Evolutionary conservation across 2,329 filamentous ascomycete genomes (phyloP).

Genomic region (Akanthomyces lecanii): DNA sequence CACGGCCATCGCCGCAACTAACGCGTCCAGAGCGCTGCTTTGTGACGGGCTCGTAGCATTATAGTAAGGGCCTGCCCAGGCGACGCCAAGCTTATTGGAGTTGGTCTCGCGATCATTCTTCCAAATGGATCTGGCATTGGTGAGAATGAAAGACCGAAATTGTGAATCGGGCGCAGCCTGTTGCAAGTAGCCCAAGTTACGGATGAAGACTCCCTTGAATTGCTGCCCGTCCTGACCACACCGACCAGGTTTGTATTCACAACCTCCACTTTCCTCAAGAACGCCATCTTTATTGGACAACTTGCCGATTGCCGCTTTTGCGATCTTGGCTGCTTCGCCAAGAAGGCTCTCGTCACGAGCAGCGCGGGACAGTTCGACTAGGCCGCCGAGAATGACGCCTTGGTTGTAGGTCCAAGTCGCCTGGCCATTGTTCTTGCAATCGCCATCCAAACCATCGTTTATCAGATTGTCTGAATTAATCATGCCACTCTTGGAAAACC

Average conservation of each 20-base stretch:
- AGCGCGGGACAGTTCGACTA: constrained; percentile 47
- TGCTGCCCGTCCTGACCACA: constrained; percentile 52
- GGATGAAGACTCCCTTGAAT: constrained; percentile 69
- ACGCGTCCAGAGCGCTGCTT: constrained; percentile 60
- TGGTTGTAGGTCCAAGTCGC: constrained; percentile 56
- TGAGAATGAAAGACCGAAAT: constrained; percentile 52
- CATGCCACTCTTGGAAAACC: constrained; percentile 48
- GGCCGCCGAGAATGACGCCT: constrained; percentile 52
- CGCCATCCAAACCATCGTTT: constrained; percentile 48
- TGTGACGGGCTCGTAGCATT: constrained; percentile 55
- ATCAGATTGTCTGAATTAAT: constrained; percentile 48
- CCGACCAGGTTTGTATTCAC: constrained; percentile 30
- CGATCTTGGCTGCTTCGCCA: constrained; percentile 42
- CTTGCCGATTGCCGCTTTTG: constrained; percentile 46
- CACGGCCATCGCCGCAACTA: constrained; percentile 56
- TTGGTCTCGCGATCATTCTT: constrained; percentile 45
- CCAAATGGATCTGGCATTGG: constrained; percentile 66
- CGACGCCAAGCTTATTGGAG: constrained; percentile 51
- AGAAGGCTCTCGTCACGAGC: constrained; percentile 41
- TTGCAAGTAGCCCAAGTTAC: constrained; percentile 59
- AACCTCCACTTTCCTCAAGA: constrained; percentile 37
- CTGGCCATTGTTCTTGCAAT: constrained; percentile 49
- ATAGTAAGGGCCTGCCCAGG: constrained; percentile 61
- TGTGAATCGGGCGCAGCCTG: constrained; percentile 42
- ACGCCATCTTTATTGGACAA: constrained; percentile 44